Conservation (phyloP, 1,284 basidiomycete species). For the Fistulinella cinereoalba region DNA sequence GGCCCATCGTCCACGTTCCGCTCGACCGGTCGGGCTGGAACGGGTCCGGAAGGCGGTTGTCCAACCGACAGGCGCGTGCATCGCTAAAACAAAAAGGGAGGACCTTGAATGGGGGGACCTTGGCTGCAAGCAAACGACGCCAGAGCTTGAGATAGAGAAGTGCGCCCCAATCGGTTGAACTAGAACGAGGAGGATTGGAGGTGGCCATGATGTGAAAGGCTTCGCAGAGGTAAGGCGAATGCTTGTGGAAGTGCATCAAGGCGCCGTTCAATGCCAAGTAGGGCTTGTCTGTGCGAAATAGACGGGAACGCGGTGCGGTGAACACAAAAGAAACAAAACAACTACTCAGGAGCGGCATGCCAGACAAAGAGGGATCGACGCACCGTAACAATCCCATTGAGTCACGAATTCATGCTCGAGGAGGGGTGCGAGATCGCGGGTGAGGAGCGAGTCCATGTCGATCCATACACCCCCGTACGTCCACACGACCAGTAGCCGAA, state of each 20-base stretch:
- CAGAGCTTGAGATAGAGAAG: conserved; percentile 89
- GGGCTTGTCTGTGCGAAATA: conserved; percentile 67
- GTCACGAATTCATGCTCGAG: conserved; percentile 92
- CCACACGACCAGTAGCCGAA: conserved; percentile 83
- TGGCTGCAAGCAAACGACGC: conserved; percentile 70
- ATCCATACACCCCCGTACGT: conserved; percentile 90
- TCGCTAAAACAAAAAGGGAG: conserved; percentile 94
- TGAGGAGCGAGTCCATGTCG: conserved; percentile 92
- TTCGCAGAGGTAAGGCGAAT: conserved; percentile 93
- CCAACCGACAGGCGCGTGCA: conserved; percentile 80
- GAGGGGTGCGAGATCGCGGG: conserved; percentile 78
- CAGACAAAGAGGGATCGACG: conserved; percentile 32
- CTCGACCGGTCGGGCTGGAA: conserved; percentile 45
- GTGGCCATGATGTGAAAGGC: conserved; percentile 87
- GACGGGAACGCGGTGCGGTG: too few relatives aligned
- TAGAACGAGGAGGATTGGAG: conserved; percentile 65
- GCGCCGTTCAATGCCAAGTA: conserved; percentile 90
- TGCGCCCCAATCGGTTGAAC: conserved; percentile 90
- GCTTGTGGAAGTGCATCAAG: conserved; percentile 84
- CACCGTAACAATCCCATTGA: conserved; percentile 96
- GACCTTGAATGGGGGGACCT: conserved; percentile 81
- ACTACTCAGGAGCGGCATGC: too few relatives aligned
- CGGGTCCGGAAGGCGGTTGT: conserved; percentile 91
- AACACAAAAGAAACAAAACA: too few relatives aligned
- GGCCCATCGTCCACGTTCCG: conserved; percentile 58